These are phyloP conservation scores for Wickerhamiella sergipiensis DNA, from an alignment of 805 yeast species.

Conservation along the genomic window DNA sequence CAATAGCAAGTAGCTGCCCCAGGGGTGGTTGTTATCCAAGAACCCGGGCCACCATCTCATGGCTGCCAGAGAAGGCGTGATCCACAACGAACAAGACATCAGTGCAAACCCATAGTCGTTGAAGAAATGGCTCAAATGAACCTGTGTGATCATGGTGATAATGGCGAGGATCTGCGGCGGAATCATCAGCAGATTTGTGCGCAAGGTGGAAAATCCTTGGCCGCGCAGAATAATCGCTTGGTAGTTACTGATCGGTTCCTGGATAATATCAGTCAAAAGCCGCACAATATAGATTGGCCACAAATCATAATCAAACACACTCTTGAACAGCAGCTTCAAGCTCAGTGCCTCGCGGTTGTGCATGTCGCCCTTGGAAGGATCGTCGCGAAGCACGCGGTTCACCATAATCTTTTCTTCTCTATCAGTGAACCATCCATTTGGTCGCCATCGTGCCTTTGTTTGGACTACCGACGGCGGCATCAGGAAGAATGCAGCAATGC, in stretches of 20 bases:
- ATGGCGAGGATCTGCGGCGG: slow-evolving; percentile 28
- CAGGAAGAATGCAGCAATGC: slow-evolving; percentile 31
- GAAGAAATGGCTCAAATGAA: slow-evolving; percentile 6
- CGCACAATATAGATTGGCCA: slow-evolving; percentile 45
- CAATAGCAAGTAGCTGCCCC: slow-evolving; percentile 23
- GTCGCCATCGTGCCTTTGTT: slow-evolving; percentile 37
- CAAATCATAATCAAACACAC: slow-evolving; percentile 36
- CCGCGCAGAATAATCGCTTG: slow-evolving; percentile 35
- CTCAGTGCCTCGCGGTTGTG: slow-evolving; percentile 43
- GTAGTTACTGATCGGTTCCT: slow-evolving; percentile 29
- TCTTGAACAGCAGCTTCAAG: slow-evolving; percentile 28
- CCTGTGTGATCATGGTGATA: slow-evolving; percentile 16
- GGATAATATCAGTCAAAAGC: slow-evolving; percentile 29
- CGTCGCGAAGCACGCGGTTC: slow-evolving; percentile 47
- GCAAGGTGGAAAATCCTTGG: slow-evolving; percentile 38
- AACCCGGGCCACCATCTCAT: slow-evolving; percentile 18
- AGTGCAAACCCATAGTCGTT: slow-evolving; percentile 10
- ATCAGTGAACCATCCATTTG: slow-evolving; percentile 40
- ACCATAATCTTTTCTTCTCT: slow-evolving; percentile 46
- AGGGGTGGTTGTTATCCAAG: slow-evolving; percentile 8
- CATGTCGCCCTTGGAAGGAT: slow-evolving; percentile 53
- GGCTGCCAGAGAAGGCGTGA: slow-evolving; percentile 9
- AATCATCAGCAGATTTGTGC: slow-evolving; percentile 38
- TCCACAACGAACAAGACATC: slow-evolving; percentile 12
- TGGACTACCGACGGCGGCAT: slow-evolving; percentile 47